Evolutionary conservation across 2,329 filamentous ascomycete species (phyloP), one percentile per base, ranked within the genome.

Genomic region (Capronia epimyces): DNA sequence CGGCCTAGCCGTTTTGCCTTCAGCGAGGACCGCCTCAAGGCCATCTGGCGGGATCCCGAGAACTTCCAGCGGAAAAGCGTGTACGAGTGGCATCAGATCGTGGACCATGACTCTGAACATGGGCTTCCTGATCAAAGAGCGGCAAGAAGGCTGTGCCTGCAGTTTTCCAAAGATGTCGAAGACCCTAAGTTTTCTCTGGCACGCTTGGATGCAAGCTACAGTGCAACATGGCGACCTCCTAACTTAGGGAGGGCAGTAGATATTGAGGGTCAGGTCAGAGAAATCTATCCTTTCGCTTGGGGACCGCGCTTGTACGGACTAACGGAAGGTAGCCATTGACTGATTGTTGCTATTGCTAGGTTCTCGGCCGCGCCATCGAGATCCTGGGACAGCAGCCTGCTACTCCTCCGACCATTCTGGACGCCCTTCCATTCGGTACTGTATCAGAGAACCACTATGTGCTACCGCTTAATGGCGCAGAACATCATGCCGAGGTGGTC

Each of bases 151-250:
- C 16, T 37, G 13, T 46, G 44, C 44, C 15, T 39, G 20, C 18
- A 20, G 8, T 18, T 46, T 1, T 39, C 25, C 22, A 29, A 39
- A 24, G 29, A 22, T 16, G 16, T 36, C 3, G 18, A 18, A 12
- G 29, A 43, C 10, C 40, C 47, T 24, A 16, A 24, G 5, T 18
- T 22, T 7, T 40, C 43, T 29, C 13, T 37, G 15, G 9, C 39
- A 36, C 47, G 29, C n/a, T 31, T 49, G 21, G 47, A 49, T 29
- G 31, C 42, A 44, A 43, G 20, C 41, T 49, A 49, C 24, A 49
- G 47, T 22, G 29, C 31, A 9, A 49, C 31, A 3, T 49, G 31
- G 37, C 21, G 47, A 31, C 39, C 39, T 18, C 32, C 32, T 13
- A 43, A 44, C 36, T 21, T 49, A 15, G 47, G 47, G 9, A 43